These are phyloP conservation scores for Apiospora aurea DNA, from an alignment of 2,329 filamentous ascomycete genomes.

Conservation along the genomic window DNA sequence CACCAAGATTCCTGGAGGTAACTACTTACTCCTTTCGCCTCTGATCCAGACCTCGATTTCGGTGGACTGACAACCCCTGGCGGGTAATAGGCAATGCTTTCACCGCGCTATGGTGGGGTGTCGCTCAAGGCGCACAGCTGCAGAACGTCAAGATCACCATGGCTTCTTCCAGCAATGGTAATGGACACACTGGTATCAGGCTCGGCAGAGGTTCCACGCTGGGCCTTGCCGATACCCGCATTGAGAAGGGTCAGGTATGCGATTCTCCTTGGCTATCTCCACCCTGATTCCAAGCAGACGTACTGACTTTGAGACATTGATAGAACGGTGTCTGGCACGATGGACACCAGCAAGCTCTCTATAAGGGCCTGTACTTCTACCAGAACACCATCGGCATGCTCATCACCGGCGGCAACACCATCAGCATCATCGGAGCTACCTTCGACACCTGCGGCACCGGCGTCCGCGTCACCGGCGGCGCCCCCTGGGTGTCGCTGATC, in stretches of 20 bases:
- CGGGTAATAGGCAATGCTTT: slow-evolving; percentile 42
- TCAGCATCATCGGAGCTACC: slow-evolving; percentile 48
- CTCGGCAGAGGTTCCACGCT: slow-evolving; percentile 51
- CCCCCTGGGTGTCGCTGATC: slow-evolving; percentile 50
- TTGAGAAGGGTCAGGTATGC: slow-evolving; percentile 48
- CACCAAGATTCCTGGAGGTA: slow-evolving; percentile 44
- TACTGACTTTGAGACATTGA: slow-evolving; percentile 24
- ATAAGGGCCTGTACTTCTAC: slow-evolving; percentile 53
- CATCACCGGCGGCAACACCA: slow-evolving; percentile 47
- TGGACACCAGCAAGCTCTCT: slow-evolving; percentile 52
- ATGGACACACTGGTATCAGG: slow-evolving; percentile 50
- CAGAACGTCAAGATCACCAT: slow-evolving; percentile 53
- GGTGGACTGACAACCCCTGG: slow-evolving; percentile 9
- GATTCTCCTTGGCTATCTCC: not conserved
- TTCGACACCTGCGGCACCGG: slow-evolving; percentile 49
- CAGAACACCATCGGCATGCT: slow-evolving; percentile 50
- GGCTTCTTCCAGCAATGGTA: slow-evolving; percentile 43
- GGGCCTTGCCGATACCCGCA: slow-evolving; percentile 48
- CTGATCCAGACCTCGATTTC: not conserved
- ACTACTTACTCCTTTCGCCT: not conserved
- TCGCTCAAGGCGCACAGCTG: slow-evolving; percentile 51
- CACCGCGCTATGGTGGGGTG: slow-evolving; percentile 52
- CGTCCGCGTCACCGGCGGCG: slow-evolving; percentile 46
- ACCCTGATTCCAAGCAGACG: slow-evolving; percentile 47
- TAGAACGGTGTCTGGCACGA: slow-evolving; percentile 51